These are phyloP conservation scores for Thecaphora frezii DNA, from an alignment of 1,284 basidiomycete species.

Conservation along the genomic window DNA sequence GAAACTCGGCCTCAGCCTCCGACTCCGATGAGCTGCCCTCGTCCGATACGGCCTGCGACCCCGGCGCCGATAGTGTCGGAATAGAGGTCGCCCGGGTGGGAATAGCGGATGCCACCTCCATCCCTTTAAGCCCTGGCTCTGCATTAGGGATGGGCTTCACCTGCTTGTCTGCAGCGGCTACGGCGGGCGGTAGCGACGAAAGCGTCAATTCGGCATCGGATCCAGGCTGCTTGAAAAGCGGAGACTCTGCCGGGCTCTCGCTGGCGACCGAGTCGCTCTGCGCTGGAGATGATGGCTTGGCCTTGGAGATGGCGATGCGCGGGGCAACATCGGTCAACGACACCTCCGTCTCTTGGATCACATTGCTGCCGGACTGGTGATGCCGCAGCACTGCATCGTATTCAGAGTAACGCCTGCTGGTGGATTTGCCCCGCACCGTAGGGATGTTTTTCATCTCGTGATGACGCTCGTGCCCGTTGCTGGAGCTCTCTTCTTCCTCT, in stretches of 20 bases:
- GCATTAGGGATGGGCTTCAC: too few species aligned
- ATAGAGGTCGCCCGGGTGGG: too few species aligned
- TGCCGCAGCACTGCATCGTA: slow-evolving; percentile 9
- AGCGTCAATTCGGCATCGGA: background rate
- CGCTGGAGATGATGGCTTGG: background rate
- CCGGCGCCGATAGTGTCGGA: too few species aligned
- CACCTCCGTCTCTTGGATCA: background rate
- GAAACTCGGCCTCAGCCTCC: background rate
- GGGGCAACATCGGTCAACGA: background rate
- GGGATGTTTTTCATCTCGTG: slow-evolving; percentile 37
- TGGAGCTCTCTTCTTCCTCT: slow-evolving; percentile 45
- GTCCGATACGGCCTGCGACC: too few species aligned
- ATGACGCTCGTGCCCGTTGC: slow-evolving; percentile 23
- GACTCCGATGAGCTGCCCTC: background rate
- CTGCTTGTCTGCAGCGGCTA: background rate
- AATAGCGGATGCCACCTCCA: too few species aligned
- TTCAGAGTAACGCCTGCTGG: slow-evolving; percentile 17
- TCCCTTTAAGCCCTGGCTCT: too few species aligned
- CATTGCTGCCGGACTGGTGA: background rate
- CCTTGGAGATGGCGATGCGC: slow-evolving; percentile 9
- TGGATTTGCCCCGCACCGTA: slow-evolving; percentile 21
- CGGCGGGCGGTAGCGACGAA: background rate
- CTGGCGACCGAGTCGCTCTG: background rate
- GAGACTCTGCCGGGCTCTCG: background rate
- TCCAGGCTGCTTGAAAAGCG: slow-evolving; percentile 1